phyloP scores from a whole-genome alignment of 1,284 basidiomycete genomes.

The Malassezia nana region DNA sequence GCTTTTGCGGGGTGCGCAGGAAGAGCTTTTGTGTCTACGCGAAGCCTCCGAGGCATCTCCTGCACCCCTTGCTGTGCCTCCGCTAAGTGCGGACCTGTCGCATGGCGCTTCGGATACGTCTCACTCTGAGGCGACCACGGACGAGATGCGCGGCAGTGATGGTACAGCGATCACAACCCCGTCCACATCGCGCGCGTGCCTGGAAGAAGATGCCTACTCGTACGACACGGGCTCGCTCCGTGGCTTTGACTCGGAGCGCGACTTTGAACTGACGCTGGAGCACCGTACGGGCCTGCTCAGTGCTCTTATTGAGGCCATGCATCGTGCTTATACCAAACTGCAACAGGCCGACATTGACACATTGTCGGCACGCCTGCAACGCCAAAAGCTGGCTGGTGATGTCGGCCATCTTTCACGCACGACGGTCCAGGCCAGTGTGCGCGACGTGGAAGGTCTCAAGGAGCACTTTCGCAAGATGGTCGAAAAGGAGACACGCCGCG shows the following conservation, averaged over 20 bases:
- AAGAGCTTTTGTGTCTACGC: constrained; percentile 2
- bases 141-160: neutral
- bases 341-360: constrained; percentile 75
- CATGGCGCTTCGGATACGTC: neutral
- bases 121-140: neutral
- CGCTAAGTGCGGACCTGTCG: neutral
- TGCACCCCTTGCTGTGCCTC: neutral
- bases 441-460: constrained; percentile 64
- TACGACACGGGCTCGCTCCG: constrained; percentile 8
- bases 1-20: neutral
- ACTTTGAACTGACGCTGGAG: constrained; percentile 18
- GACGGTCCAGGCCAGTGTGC: constrained; percentile 66
- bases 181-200: neutral
- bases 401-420: constrained; percentile 74
- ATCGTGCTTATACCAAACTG: constrained; percentile 61
- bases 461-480: constrained; percentile 60
- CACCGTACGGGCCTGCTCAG: constrained; percentile 51
- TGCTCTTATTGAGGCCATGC: constrained; percentile 62
- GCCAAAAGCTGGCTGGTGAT: constrained; percentile 77
- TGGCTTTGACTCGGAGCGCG: constrained; percentile 1
- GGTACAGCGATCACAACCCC: neutral
- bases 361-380: constrained; percentile 75
- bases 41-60: neutral
- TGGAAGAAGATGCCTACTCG: neutral
- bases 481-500: constrained; percentile 51